Evolutionary conservation across 2,329 filamentous ascomycete species (phyloP).

Genomic region (Calonectria honghensis): DNA sequence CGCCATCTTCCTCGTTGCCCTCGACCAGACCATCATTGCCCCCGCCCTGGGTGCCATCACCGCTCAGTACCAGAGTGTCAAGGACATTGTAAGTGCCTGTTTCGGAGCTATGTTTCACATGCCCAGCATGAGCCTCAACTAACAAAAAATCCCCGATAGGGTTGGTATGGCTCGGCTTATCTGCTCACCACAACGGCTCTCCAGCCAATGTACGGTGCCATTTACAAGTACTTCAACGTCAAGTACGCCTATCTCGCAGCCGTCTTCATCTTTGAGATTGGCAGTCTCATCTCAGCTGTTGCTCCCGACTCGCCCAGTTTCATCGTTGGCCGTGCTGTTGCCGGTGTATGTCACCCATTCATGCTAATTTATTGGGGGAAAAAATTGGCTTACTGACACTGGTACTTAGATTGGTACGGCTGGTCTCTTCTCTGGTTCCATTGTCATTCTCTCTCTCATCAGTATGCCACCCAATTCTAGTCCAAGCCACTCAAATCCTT

Average conservation of each 20-base stretch:
- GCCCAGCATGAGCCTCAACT: slow-evolving; percentile 22
- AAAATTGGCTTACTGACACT: slow-evolving; percentile 34
- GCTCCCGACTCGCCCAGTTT: slow-evolving; percentile 68
- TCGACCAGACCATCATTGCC: slow-evolving; percentile 72
- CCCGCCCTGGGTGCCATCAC: slow-evolving; percentile 73
- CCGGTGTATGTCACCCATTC: slow-evolving; percentile 60
- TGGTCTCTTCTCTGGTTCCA: slow-evolving; percentile 70
- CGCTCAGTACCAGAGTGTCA: slow-evolving; percentile 64
- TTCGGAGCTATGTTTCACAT: neutral
- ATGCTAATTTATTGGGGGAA: too few species aligned
- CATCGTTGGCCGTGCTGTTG: slow-evolving; percentile 71
- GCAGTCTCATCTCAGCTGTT: slow-evolving; percentile 66
- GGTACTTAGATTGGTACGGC: slow-evolving; percentile 66
- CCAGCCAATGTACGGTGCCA: slow-evolving; percentile 69
- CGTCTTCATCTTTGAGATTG: slow-evolving; percentile 66
- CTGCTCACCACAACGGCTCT: slow-evolving; percentile 70
- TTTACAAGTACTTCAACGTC: slow-evolving; percentile 71
- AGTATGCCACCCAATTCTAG: slow-evolving; percentile 51
- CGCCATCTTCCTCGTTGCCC: slow-evolving; percentile 69
- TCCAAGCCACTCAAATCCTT: neutral
- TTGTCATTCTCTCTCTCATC: slow-evolving; percentile 68
- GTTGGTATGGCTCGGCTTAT: slow-evolving; percentile 72
- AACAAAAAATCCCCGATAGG: slow-evolving; percentile 45
- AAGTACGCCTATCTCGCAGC: slow-evolving; percentile 66
- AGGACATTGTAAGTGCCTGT: slow-evolving; percentile 64